Percentiles rank a stretch among this genome's conserved stretches.
Evolutionary conservation across 2,329 filamentous ascomycete species (phyloP).

Genomic region (Hymenoscyphus fructigenus): DNA sequence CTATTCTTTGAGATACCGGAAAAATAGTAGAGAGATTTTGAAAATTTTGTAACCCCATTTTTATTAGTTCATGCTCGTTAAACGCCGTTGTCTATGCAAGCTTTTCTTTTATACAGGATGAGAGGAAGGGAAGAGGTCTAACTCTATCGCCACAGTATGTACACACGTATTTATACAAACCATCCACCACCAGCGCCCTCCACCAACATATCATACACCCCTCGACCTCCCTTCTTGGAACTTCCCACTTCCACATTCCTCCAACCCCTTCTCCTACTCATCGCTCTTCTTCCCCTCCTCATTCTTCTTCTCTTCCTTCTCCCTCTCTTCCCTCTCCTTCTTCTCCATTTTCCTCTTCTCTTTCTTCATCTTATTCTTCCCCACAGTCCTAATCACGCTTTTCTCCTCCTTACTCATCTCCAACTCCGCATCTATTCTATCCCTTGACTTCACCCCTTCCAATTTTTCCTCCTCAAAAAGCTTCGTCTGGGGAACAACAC

Average conservation of each 20-base stretch:
- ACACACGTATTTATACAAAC: background rate
- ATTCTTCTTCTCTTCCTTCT: too few species aligned
- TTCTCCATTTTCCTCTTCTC: too few species aligned
- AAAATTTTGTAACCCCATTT: background rate
- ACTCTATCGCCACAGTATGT: background rate
- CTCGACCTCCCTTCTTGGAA: background rate
- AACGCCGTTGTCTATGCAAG: background rate
- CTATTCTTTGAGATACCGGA: too few species aligned
- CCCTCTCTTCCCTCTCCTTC: too few species aligned
- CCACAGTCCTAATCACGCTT: too few species aligned
- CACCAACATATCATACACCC: background rate
- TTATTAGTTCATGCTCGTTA: background rate
- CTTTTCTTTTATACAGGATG: background rate
- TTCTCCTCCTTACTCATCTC: too few species aligned
- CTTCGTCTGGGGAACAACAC: conserved; percentile 10
- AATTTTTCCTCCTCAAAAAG: background rate
- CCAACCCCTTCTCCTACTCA: too few species aligned
- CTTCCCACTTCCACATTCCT: too few species aligned
- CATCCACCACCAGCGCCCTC: background rate
- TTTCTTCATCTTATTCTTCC: too few species aligned
- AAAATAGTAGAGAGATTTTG: too few species aligned
- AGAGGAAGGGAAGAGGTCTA: background rate
- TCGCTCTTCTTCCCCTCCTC: too few species aligned
- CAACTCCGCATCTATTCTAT: background rate
- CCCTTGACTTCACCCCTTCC: background rate